These are phyloP conservation scores for Bisporella sp. DNA, from an alignment of 2,329 filamentous ascomycete species.

Conservation along the genomic window DNA sequence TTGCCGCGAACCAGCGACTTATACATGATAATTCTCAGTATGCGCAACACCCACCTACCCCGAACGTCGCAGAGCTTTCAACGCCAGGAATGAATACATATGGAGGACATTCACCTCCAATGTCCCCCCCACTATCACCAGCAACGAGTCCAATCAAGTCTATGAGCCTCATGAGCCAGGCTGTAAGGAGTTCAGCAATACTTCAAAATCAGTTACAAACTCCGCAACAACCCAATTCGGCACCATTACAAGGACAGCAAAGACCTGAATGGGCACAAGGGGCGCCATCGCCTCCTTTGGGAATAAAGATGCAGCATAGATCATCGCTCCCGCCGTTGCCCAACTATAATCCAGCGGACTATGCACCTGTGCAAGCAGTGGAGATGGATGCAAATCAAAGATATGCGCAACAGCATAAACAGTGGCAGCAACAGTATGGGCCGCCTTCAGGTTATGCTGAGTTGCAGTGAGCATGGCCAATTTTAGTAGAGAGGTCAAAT, in stretches of 20 bases:
- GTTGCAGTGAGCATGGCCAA: neutral
- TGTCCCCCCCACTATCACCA: neutral
- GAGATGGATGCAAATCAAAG: neutral
- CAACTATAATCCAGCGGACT: neutral
- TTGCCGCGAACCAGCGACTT: constrained; percentile 10
- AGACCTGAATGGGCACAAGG: neutral
- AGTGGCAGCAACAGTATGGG: neutral
- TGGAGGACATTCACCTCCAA: neutral
- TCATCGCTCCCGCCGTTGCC: neutral
- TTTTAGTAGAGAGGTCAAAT: too few species aligned
- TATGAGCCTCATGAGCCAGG: neutral
- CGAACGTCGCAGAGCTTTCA: neutral
- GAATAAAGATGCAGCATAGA: neutral
- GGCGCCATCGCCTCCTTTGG: neutral
- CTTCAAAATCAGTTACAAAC: neutral
- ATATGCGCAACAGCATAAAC: neutral
- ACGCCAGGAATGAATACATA: neutral
- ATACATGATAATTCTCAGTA: neutral
- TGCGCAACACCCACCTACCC: neutral
- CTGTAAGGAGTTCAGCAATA: neutral
- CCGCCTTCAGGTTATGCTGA: neutral
- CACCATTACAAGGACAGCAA: neutral
- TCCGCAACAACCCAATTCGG: neutral
- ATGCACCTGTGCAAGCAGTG: neutral
- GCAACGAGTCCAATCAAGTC: neutral